These are phyloP conservation scores for Cylindrotheca fusiformis DNA, from an alignment of 108 stramenopile species.

Conservation along the genomic window DNA sequence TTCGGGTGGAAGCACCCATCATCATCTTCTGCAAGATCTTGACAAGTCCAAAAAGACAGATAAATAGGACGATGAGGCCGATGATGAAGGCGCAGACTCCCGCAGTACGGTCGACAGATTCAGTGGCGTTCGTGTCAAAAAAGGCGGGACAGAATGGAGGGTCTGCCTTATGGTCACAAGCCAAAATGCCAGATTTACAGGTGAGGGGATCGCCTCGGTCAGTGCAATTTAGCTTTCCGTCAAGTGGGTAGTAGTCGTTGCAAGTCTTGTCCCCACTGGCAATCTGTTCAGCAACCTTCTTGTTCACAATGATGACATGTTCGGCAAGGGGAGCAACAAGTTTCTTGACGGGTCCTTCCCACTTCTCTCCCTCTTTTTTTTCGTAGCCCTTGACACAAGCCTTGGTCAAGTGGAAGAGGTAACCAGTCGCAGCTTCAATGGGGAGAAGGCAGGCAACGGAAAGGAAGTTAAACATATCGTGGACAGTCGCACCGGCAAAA, in stretches of 20 bases:
- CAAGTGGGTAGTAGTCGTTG: slow-evolving; percentile 69
- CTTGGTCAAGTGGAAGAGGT: slow-evolving; percentile 52
- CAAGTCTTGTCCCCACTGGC: slow-evolving; percentile 53
- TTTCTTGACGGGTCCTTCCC: too few species aligned
- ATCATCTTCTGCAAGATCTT: too few species aligned
- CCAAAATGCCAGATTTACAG: slow-evolving; percentile 68
- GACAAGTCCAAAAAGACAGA: slow-evolving; percentile 77
- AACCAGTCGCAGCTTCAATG: slow-evolving; percentile 50
- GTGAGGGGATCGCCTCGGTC: slow-evolving; percentile 36
- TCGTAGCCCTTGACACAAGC: slow-evolving; percentile 56
- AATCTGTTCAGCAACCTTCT: slow-evolving; percentile 66
- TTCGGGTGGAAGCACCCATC: too few species aligned
- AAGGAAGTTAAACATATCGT: too few species aligned
- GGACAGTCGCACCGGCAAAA: slow-evolving; percentile 88
- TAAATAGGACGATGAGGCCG: slow-evolving; percentile 59
- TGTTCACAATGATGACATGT: slow-evolving; percentile 73
- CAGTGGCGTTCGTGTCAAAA: slow-evolving; percentile 71
- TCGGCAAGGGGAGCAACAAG: slow-evolving; percentile 63
- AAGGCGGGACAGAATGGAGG: slow-evolving; percentile 79
- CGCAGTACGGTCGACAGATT: too few species aligned
- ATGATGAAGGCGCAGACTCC: slow-evolving; percentile 71
- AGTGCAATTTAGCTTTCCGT: slow-evolving; percentile 44
- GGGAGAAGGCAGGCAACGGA: too few species aligned
- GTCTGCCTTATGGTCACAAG: slow-evolving; percentile 53
- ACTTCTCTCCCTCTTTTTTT: slow-evolving; percentile 35